These are phyloP conservation scores for Tolypocladium tropicale DNA, from an alignment of 2,329 filamentous ascomycete genomes.

Conservation along the genomic window DNA sequence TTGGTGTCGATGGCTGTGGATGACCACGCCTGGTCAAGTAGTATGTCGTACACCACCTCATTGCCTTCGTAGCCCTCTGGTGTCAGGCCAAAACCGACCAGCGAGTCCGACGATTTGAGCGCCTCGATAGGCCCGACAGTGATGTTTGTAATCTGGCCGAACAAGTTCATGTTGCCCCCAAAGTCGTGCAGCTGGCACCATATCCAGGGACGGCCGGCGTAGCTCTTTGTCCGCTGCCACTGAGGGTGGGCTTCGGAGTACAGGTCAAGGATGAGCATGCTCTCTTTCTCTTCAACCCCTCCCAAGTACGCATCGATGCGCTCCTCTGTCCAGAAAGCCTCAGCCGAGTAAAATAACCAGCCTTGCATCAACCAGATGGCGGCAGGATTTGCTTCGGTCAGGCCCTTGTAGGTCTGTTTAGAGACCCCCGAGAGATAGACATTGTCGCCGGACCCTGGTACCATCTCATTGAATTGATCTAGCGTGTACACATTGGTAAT, in stretches of 20 bases:
- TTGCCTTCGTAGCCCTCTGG: slow-evolving; percentile 42
- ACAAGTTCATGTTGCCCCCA: slow-evolving; percentile 37
- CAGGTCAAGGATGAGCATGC: slow-evolving; percentile 41
- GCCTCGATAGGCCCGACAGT: slow-evolving; percentile 36
- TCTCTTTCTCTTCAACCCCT: slow-evolving; percentile 28
- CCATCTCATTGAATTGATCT: slow-evolving; percentile 43
- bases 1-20: slow-evolving; percentile 28
- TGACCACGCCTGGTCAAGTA: slow-evolving; percentile 41
- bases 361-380: slow-evolving; percentile 43
- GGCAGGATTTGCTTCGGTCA: slow-evolving; percentile 35
- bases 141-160: slow-evolving; percentile 38
- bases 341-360: slow-evolving; percentile 36
- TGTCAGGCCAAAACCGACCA: slow-evolving; percentile 37
- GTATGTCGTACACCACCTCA: slow-evolving; percentile 39
- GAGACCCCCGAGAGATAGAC: slow-evolving; percentile 23
- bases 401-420: slow-evolving; percentile 30
- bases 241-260: slow-evolving; percentile 38
- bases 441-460: slow-evolving; percentile 32
- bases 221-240: slow-evolving; percentile 38
- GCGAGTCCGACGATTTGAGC: slow-evolving; percentile 24
- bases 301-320: slow-evolving; percentile 38
- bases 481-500: slow-evolving; percentile 37
- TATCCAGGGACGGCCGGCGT: slow-evolving; percentile 42
- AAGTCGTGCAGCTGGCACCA: slow-evolving; percentile 43
- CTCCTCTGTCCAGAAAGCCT: slow-evolving; percentile 31